These are phyloP conservation scores for Lepiota subincarnata DNA, from an alignment of 768 basidiomycete species.

Conservation along the genomic window DNA sequence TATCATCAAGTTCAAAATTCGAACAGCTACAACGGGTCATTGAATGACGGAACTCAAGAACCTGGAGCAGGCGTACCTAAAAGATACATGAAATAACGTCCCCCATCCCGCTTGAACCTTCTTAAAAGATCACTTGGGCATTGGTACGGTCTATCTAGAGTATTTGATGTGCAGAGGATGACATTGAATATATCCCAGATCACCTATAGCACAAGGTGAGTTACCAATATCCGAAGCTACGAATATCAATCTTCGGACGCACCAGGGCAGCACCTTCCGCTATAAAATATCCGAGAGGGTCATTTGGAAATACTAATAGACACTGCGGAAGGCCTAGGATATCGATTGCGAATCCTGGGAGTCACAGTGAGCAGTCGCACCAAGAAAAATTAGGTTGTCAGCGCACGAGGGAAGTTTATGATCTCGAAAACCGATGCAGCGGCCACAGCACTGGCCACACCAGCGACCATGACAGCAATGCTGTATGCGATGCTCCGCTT, in stretches of 20 bases:
- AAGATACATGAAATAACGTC: slow-evolving; percentile 5
- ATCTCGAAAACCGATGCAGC: not conserved
- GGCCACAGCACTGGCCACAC: not conserved
- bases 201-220: not conserved
- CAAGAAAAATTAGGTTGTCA: not conserved
- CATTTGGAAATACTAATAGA: not conserved
- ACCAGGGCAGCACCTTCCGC: not conserved
- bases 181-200: slow-evolving; percentile 7
- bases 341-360: not conserved
- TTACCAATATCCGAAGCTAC: not conserved
- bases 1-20: not conserved
- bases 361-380: not conserved
- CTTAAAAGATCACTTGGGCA: not conserved
- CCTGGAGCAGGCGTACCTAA: not conserved
- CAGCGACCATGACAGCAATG: not conserved
- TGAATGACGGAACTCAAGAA: not conserved
- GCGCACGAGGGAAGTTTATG: not conserved
- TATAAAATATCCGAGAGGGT: not conserved
- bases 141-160: not conserved
- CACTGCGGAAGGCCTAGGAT: not conserved
- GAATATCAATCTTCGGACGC: not conserved
- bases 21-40: not conserved
- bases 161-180: not conserved
- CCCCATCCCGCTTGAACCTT: slow-evolving; percentile 1
- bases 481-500: not conserved